These are phyloP conservation scores for Globisporangium ultimum DNA, from an alignment of 352 stramenopile species.

Conservation along the genomic window DNA sequence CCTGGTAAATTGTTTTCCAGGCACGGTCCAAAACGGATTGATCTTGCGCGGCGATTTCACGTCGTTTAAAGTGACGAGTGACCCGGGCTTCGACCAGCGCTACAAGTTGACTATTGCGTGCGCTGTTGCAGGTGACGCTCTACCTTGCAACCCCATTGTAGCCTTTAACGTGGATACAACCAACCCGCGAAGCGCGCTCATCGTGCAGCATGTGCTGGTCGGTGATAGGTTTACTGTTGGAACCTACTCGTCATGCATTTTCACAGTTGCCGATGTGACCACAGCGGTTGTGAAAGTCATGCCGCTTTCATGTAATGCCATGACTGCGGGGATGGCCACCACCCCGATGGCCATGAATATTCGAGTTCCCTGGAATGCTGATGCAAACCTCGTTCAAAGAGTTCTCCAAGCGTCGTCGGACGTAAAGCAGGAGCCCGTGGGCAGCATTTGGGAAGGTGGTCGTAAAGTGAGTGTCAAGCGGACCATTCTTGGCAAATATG, in stretches of 20 bases:
- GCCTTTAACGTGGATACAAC: slow-evolving; percentile 23
- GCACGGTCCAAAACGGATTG: slow-evolving; percentile 43
- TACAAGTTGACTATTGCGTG: slow-evolving; percentile 41
- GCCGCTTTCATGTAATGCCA: slow-evolving; percentile 21
- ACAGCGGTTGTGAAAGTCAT: slow-evolving; percentile 33
- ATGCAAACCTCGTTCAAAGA: slow-evolving; percentile 39
- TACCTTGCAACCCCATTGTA: slow-evolving; percentile 26
- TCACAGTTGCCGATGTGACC: slow-evolving; percentile 35
- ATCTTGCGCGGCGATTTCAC: slow-evolving; percentile 90
- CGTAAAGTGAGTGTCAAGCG: slow-evolving; percentile 83
- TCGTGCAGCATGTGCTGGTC: slow-evolving; percentile 30
- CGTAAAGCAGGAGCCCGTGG: slow-evolving; percentile 22
- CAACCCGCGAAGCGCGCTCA: slow-evolving; percentile 16
- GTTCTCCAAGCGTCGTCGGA: slow-evolving; percentile 57
- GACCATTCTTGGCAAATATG: slow-evolving; percentile 93
- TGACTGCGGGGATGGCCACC: slow-evolving; percentile 17
- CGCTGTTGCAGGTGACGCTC: slow-evolving; percentile 1
- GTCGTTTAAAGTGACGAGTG: slow-evolving; percentile 76
- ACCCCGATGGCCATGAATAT: slow-evolving; percentile 24
- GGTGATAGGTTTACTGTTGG: slow-evolving; percentile 59
- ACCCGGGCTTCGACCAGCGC: slow-evolving; percentile 50
- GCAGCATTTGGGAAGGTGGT: slow-evolving; percentile 35
- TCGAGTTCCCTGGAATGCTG: slow-evolving; percentile 65
- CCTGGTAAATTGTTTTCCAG: slow-evolving; percentile 17
- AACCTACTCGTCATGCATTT: slow-evolving; percentile 49